Base-by-base conservation (phyloP, 2,329 filamentous ascomycete species). In the Fusarium avenaceum region DNA sequence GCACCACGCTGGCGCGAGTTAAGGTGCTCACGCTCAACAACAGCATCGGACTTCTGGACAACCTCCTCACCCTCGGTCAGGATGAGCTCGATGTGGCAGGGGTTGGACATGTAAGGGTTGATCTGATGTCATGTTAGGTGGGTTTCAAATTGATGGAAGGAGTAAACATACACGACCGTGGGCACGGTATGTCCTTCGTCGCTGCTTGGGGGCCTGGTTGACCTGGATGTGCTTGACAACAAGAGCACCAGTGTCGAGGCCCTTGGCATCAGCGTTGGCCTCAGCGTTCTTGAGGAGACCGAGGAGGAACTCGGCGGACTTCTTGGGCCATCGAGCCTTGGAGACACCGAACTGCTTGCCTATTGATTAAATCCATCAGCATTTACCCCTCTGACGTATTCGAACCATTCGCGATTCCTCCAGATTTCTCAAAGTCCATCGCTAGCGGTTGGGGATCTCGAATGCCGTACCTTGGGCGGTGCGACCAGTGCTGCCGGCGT, bases 51-150 rank as follows among this genome's bases (percentile, higher is more conserved):
- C 91, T 99, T 99, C 86, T 94, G 89, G 78, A 99, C 93, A 77
- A 92, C 89, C 89, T 99, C 96, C 81, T 96, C 92, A 79, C 88
- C 94, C 90, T 99, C 96, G 81, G 95, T 97, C 78, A 99, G 90
- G 90, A 99, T 99, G 79, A 99, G 88, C 89, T 99, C 96, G 84
- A 99, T 97, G 91, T 99, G 96, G 92, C 95, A 99, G 77, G 96
- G 96, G 91, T 97, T 97, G 77, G 94, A 97, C 96, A 99, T 98
- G 90, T 98, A 99, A 72, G 96, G 96, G 91, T 99, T 99, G 88
- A 99, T 99, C 94, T 97, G 19, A 8, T 2, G 32, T n/a, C n/a
- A 35, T 15, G 47, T 74, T 57, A 65, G 70, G 49, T 17, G 20
- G 30, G 9, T 42, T n/a, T 42, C 10, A 17, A 15, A 13, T 39